Evolutionary conservation across 768 basidiomycete species (phyloP), one percentile per base, ranked within the genome.

Genomic region (Termitomyces sp.): DNA sequence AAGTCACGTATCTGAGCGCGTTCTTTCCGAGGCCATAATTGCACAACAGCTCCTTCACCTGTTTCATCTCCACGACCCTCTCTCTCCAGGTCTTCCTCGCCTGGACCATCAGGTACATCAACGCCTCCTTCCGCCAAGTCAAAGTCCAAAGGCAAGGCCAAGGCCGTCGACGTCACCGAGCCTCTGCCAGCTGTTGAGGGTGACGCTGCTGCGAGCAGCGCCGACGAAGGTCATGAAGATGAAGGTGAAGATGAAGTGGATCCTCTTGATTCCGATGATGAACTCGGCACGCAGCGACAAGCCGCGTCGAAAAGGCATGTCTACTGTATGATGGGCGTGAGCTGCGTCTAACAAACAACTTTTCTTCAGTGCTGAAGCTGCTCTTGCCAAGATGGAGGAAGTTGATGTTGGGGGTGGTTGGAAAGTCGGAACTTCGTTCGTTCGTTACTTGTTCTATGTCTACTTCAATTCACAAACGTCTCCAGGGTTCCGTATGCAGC

Each of bases 401-500:
- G 88, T 92, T n/a, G 91, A 92, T 68, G 76, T 92, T 30, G 76
- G 82, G 54, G 88, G 87, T 20, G 88, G 89, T 18, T 93, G 95
- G 95, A 88, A 91, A 75, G 76, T 76, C 27, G 94, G 93, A 13
- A 77, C 88, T 63, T 84, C 92, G 95, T 95, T 68, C 65, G 92
- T 80, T 39, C 18, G 45, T 12, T n/a, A 44, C 33, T 54, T 24
- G 15, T 4, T 20, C 30, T 18, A 33, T 20, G n/a, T 54, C 6
- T 34, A 30, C 33, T 50, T 16, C 20, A 44, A 6, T 55, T 30
- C 47, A 60, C 47, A 62, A 55, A 45, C 3, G 30, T 37, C 31
- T 30, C 6, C 54, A 98, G 95, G 4, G 89, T 98, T 12, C 97
- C 97, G 0, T 99, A 99, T 69, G 89, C 93, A 18, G 93, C 97